Base-by-base conservation (phyloP, 441 rosid genomes). In the Erysimum cheiri region DNA sequence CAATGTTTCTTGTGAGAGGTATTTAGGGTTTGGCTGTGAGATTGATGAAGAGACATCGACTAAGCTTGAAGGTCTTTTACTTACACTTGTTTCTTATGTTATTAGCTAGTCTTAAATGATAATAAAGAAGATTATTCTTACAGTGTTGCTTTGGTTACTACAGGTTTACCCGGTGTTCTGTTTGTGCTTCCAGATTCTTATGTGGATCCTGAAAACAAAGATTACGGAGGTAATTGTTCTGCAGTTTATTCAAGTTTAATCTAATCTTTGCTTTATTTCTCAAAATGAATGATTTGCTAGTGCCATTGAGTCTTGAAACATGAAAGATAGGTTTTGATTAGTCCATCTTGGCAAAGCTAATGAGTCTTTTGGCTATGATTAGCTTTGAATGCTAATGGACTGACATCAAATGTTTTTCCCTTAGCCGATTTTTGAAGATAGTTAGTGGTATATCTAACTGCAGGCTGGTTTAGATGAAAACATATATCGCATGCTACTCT, bases 111-210 rank as follows among this genome's bases (percentile, higher is more conserved):
- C 10, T 12, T 41, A 4, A 8, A 13, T 19, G 14, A 13, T 35
- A 6, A 4, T 26, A 6, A 63, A 29, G 60, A 47, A 28, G n/a
- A n/a, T n/a, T 32, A 15, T 14, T n/a, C 70, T 56, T 50, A 6
- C 57, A 39, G 5, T 50, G 12, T 64, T 70, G 5, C 24, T 41
- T 73, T 36, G 13, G 39, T 60, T 52, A 70, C 43, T 6, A 82
- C 80, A 92, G 99, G 91, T 48, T 63, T 92, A 63, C 96, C 98
- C 0, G 98, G 97, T 54, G 98, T 92, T 49, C 72, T 95, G 64
- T 95, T 95, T 54, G 95, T 92, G 72, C 89, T 95, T 12, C 98
- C 98, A 0, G 98, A 94, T 78, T 94, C 99, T 1, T 92, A 90
- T 73, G 97, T 94, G 4, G 97, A 92, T 63, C 86, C 93, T 32